phyloP scores from a whole-genome alignment of 345 rosid species.

The Pseudoturritis turrita region DNA sequence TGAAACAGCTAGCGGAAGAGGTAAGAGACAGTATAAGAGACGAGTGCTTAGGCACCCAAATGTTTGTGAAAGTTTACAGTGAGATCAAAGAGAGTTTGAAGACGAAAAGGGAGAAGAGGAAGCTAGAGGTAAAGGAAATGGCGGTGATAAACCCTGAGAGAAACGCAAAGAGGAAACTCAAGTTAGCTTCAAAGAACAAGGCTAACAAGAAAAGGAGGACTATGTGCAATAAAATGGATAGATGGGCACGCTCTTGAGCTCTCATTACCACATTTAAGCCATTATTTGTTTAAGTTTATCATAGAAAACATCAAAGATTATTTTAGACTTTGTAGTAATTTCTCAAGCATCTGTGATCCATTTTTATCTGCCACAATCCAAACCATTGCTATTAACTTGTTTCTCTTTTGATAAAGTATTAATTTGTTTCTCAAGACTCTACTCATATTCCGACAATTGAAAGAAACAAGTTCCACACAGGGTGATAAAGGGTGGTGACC shows the following conservation, averaged over 20 bases:
- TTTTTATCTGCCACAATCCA: no score
- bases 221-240: constrained; percentile 27
- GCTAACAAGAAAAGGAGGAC: constrained; percentile 73
- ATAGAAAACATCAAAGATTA: neutral
- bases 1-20: constrained; percentile 64
- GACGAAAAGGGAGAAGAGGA: constrained; percentile 67
- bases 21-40: constrained; percentile 44
- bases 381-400: no score
- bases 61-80: constrained; percentile 43
- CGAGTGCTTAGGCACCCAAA: constrained; percentile 39
- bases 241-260: constrained; percentile 8
- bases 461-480: no score
- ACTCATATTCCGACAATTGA: no score
- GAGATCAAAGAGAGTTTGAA: constrained; percentile 53
- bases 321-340: no score
- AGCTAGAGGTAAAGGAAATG: constrained; percentile 60
- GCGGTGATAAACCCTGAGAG: constrained; percentile 67
- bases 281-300: neutral
- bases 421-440: no score
- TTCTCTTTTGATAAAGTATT: no score
- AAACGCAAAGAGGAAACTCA: constrained; percentile 76
- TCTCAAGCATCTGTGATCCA: no score
- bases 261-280: neutral
- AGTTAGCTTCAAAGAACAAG: constrained; percentile 57
- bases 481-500: no score